Base-by-base conservation (phyloP, 2,329 filamentous ascomycete genomes). In the Talaromyces sp. region DNA sequence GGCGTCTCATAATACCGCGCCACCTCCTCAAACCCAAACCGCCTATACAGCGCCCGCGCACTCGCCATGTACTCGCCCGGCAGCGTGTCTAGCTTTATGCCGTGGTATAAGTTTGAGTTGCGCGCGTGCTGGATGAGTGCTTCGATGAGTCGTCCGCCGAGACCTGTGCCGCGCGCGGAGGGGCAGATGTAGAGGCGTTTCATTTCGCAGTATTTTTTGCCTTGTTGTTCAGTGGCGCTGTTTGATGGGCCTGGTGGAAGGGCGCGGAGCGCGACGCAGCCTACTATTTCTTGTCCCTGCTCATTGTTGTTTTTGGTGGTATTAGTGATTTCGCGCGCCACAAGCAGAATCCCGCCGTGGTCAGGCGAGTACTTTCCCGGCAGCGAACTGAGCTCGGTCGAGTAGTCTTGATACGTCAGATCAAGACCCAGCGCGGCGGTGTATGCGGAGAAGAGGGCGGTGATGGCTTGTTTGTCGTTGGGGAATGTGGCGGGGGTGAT, bases 51-150 rank as follows among this genome's bases (percentile, higher is more conserved):
- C 33, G 66, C 70, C 62, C 77, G 75, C 22, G 85, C 84, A 11
- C 75, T 73, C 13, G 64, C 69, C 85, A 87, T 87, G 7, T 68
- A 73, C 13, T n/a, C 9, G 2, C 47, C 49, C 9, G 77, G 71
- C 61, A 87, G 67, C 17, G 84, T 86, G 73, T 87, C 84, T 15
- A 87, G 75, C 60, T 81, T 73, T 68, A 86, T 80, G 61, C 81
- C 79, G 10, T 66, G 64, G 68, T 86, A 87, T 19, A 6, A 11
- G 0, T 81, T 81, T 51, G 82, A 60, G 5, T 73, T 67, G 61
- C 67, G 75, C 25, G 84, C 85, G 36, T 73, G 71, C 5, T 69
- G 68, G 5, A 87, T 67, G 3, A 81, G 75, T 0, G 69, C 71
- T 53, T 77, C 70, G 4, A 84, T 76, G 19, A 87, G 71, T 3